phyloP scores from a whole-genome alignment of 768 basidiomycete genomes.

The Panaeolus papilionaceus region DNA sequence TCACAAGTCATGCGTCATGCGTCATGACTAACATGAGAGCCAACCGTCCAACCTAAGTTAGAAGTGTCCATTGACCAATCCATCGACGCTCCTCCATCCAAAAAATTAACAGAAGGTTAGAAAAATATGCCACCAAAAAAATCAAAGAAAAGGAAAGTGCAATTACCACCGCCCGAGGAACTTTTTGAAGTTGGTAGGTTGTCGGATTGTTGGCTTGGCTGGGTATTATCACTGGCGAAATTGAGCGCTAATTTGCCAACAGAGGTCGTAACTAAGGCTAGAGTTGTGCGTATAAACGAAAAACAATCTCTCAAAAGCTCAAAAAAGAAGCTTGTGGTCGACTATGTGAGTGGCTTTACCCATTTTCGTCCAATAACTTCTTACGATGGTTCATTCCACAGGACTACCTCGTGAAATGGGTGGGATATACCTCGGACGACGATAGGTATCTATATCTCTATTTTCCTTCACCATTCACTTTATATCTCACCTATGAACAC shows the following conservation, averaged over 20 bases:
- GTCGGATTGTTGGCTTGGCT: not conserved
- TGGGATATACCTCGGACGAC: not conserved
- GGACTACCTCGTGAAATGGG: conserved; percentile 2
- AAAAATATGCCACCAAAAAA: not conserved
- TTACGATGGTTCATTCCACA: not conserved
- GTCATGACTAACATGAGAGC: not conserved
- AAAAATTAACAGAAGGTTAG: not conserved
- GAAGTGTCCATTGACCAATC: not conserved
- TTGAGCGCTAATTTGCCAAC: not conserved
- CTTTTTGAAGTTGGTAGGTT: conserved; percentile 1
- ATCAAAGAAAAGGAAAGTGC: not conserved
- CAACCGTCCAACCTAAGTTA: not conserved
- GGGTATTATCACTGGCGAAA: not conserved
- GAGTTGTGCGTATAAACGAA: not conserved
- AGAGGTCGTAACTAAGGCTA: not conserved
- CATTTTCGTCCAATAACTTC: too few species aligned
- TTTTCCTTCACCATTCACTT: not conserved
- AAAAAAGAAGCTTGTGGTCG: not conserved
- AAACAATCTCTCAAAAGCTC: not conserved
- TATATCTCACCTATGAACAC: too few species aligned
- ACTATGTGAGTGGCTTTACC: not conserved
- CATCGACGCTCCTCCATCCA: not conserved
- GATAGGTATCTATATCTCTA: not conserved
- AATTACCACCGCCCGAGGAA: not conserved
- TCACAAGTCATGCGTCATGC: not conserved